Conservation (phyloP, 352 stramenopile genomes). For the Thraustochytrium striatum region DNA sequence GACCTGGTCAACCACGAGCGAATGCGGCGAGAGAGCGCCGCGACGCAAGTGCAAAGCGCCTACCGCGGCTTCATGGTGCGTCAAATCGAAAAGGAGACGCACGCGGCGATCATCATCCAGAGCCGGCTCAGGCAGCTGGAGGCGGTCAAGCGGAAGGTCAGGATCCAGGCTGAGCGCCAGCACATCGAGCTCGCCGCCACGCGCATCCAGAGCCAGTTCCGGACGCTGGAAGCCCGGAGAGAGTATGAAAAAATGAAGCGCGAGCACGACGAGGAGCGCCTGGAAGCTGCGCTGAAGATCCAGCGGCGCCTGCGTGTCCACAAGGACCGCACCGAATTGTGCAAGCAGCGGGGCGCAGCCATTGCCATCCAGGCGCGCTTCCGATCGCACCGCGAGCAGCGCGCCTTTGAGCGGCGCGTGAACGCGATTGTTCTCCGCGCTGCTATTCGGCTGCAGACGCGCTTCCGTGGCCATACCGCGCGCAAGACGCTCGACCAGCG, state of each 20-base stretch:
- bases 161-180: not conserved
- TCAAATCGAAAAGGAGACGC: not conserved
- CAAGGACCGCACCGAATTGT: not conserved
- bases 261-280: not conserved
- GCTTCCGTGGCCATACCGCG: conserved; percentile 1
- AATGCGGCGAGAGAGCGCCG: not conserved
- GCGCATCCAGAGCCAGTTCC: not conserved
- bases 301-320: not conserved
- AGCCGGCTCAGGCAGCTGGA: not conserved
- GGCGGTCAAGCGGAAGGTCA: not conserved
- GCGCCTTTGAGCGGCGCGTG: not conserved
- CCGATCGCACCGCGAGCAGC: conserved; percentile 25
- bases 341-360: conserved; percentile 14
- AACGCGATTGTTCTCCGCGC: conserved; percentile 4
- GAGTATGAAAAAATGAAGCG: not conserved
- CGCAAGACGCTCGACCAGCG: conserved; percentile 11
- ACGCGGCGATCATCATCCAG: not conserved
- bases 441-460: conserved; percentile 26
- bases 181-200: conserved; percentile 3
- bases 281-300: not conserved
- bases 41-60: not conserved
- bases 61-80: not conserved
- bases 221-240: not conserved
- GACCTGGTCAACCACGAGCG: not conserved
- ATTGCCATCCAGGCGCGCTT: conserved; percentile 4